Percentiles rank a stretch among this genome's conserved stretches.
Conservation (phyloP, 148 eudicot species). For the Spergularia marina region DNA sequence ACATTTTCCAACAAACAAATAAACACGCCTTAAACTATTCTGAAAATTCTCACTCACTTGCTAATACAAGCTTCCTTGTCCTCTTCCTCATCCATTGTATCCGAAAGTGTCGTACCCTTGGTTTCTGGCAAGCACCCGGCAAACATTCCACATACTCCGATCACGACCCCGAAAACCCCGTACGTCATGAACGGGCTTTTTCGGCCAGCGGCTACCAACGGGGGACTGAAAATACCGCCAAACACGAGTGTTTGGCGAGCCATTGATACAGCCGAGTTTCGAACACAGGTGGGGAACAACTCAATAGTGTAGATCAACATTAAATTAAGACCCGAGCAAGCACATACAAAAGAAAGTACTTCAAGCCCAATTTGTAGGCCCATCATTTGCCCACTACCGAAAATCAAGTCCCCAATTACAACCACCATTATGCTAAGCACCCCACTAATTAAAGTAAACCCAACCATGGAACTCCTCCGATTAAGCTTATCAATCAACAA, state of each 20-base stretch:
- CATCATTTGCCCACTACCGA: slow-evolving; percentile 9
- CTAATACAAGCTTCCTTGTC: slow-evolving; percentile 22
- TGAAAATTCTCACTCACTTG: neutral
- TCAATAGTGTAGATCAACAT: slow-evolving; percentile 55
- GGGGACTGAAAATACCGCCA: slow-evolving; percentile 53
- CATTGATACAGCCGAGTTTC: slow-evolving; percentile 75
- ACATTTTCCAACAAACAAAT: neutral
- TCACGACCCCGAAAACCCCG: slow-evolving; percentile 57
- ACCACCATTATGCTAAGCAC: slow-evolving; percentile 42
- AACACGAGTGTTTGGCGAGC: slow-evolving; percentile 58
- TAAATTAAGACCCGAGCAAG: slow-evolving; percentile 45
- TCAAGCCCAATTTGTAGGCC: slow-evolving; percentile 42
- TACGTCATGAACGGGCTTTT: slow-evolving; percentile 37
- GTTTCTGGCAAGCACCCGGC: slow-evolving; percentile 54
- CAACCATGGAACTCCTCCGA: slow-evolving; percentile 33
- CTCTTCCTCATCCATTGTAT: slow-evolving; percentile 69
- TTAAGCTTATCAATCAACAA: slow-evolving; percentile 37
- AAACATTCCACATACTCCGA: slow-evolving; percentile 37
- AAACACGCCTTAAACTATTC: too few species aligned
- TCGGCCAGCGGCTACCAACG: slow-evolving; percentile 50
- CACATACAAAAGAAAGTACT: slow-evolving; percentile 43
- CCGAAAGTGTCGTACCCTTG: slow-evolving; percentile 36
- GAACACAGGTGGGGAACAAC: slow-evolving; percentile 70
- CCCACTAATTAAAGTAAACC: slow-evolving; percentile 40
- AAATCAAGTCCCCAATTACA: slow-evolving; percentile 1